phyloP scores from a whole-genome alignment of 495 filamentous ascomycete species.

The Aspergillus egyptiacus region DNA sequence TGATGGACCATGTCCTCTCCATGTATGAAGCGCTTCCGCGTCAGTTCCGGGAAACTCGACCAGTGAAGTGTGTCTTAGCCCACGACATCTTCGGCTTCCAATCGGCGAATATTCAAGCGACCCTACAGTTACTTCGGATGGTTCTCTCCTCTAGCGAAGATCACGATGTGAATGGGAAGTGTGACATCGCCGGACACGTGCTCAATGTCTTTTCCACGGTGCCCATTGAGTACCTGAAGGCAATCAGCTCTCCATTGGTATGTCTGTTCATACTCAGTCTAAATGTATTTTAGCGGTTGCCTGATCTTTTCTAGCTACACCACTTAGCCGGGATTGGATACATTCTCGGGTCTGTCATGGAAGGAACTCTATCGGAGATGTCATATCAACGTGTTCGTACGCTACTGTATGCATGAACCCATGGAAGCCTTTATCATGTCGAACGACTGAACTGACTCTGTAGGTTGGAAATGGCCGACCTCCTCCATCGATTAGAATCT shows the following conservation, averaged over 20 bases:
- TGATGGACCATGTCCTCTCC: slow-evolving; percentile 1
- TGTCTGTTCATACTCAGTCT: too few species aligned
- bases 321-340: slow-evolving; percentile 1
- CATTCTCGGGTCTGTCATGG: slow-evolving; percentile 3
- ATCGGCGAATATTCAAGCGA: slow-evolving; percentile 4
- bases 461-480: slow-evolving; percentile 2
- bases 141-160: slow-evolving; percentile 2
- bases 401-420: neutral
- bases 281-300: too few species aligned
- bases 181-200: neutral
- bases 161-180: neutral
- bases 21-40: neutral
- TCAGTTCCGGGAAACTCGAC: neutral
- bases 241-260: slow-evolving; percentile 1
- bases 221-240: slow-evolving; percentile 3
- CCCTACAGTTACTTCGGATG: slow-evolving; percentile 2
- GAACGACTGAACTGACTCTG: neutral
- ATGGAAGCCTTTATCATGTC: neutral
- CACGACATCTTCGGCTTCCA: slow-evolving; percentile 6
- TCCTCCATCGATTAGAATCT: slow-evolving; percentile 1
- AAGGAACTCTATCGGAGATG: neutral
- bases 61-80: neutral
- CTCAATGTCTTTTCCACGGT: slow-evolving; percentile 1
- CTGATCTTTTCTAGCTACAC: neutral
- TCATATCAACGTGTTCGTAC: slow-evolving; percentile 1